Conservation (phyloP, 2,329 filamentous ascomycete genomes). For the Thielaviopsis euricoi region DNA sequence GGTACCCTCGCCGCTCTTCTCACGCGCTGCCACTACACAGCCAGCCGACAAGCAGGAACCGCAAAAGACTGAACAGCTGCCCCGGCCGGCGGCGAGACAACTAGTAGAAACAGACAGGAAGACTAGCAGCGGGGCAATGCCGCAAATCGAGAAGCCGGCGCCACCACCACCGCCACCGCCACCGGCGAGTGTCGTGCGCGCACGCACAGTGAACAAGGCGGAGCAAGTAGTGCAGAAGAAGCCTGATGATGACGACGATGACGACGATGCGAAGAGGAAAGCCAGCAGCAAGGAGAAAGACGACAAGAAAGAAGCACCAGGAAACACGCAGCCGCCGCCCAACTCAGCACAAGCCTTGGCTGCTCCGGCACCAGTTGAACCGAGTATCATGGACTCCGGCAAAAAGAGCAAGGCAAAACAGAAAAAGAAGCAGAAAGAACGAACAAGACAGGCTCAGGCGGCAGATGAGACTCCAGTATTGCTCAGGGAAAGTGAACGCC, state of each 20-base stretch:
- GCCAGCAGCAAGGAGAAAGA: not conserved
- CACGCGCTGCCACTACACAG: not conserved
- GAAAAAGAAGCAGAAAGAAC: not conserved
- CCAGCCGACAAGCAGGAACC: no score
- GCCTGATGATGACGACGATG: not conserved
- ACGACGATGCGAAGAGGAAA: not conserved
- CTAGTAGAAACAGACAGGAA: not conserved
- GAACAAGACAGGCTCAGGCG: not conserved
- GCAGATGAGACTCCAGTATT: not conserved
- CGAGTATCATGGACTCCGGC: no score
- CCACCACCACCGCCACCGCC: no score
- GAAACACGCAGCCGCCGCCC: not conserved
- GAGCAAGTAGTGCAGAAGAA: not conserved
- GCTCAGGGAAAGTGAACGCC: not conserved
- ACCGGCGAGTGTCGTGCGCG: not conserved
- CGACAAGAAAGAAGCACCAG: not conserved
- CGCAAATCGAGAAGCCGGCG: not conserved
- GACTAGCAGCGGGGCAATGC: not conserved
- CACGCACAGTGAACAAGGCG: not conserved
- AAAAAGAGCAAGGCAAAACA: not conserved
- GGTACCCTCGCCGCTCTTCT: not conserved
- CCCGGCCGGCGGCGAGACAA: not conserved
- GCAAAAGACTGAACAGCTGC: no score
- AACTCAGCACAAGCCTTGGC: no score
- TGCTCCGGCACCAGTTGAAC: not conserved